A percentile compares a stretch with the other conserved stretches of the same genome.
phyloP scores from a whole-genome alignment of 495 filamentous ascomycete species.

The Glarea lozoyensis region DNA sequence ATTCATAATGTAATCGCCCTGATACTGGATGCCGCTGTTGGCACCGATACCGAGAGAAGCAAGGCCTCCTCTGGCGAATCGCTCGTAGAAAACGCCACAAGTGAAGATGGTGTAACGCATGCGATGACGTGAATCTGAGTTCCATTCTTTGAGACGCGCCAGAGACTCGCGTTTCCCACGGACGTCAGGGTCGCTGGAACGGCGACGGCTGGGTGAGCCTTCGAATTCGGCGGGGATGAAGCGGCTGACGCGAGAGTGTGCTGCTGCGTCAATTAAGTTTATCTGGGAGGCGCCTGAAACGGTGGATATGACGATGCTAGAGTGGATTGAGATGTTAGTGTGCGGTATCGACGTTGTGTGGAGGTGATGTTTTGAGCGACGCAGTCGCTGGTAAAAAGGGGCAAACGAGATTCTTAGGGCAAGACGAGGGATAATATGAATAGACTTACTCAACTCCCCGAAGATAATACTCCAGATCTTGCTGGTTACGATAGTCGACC shows the following conservation, averaged over 20 bases:
- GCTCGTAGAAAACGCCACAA: conserved; percentile 70
- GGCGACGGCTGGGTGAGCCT: conserved; percentile 37
- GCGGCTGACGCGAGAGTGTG: conserved; percentile 50
- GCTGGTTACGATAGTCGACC: conserved; percentile 52
- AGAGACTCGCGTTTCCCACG: conserved; percentile 50
- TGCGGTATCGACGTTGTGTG: too few relatives aligned
- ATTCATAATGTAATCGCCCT: conserved; percentile 58
- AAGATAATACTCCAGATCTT: conserved; percentile 51
- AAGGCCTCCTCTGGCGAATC: conserved; percentile 59
- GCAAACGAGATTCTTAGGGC: too few relatives aligned
- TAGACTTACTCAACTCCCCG: conserved; percentile 65
- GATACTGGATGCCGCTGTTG: conserved; percentile 34
- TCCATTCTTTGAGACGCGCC: conserved; percentile 42
- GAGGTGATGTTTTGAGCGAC: too few relatives aligned
- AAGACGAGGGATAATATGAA: too few relatives aligned
- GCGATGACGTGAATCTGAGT: conserved; percentile 28
- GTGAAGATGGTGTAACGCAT: conserved; percentile 60
- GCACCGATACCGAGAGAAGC: conserved; percentile 42
- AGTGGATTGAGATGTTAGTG: too few relatives aligned
- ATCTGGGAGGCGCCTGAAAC: conserved; percentile 56
- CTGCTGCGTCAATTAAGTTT: conserved; percentile 63
- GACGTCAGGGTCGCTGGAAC: conserved; percentile 29
- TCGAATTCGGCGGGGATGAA: conserved; percentile 75
- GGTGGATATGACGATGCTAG: conserved; percentile 67
- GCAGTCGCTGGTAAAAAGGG: too few relatives aligned